Evolutionary conservation across 192 early-diverging fungal species (phyloP), one percentile per base, ranked within the genome.

Genomic region (Pilaira anomala): DNA sequence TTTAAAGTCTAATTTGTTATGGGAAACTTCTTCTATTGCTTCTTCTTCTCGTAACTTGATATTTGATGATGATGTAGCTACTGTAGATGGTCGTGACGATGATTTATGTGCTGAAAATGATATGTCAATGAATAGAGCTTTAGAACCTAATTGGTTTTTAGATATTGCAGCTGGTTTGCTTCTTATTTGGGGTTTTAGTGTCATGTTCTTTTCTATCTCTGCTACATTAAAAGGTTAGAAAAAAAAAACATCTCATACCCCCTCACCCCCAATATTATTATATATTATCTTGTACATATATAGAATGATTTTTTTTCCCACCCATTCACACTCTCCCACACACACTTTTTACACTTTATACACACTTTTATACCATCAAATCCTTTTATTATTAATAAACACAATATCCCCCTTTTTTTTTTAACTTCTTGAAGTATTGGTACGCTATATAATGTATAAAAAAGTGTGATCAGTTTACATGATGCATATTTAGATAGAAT

Each of bases 151-250:
- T 51, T 65, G 66, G 61, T 71, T 62, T 65, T 44, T 82, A 50
- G 77, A 79, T 55, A 63, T 77, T 3, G 62, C 73, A 14, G 75
- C 80, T 3, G 72, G 72, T 28, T 41, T 79, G n/a, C 50, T 82
- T 14, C 58, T 82, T 24, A 60, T 67, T 39, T 82, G 79, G 66
- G 80, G 80, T 8, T 58, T 75, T 12, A 66, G 77, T 56, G 78
- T 82, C 16, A 82, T 82, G 80, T 36, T 77, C 39, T 66, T 79
- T n/a, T 45, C 67, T 0, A 55, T 48, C 9, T 54, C 48, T 22
- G 33, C 44, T 24, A 49, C 60, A 9, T 24, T 68, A 19, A 40
- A 58, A 22, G 56, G 56, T 7, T 39, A 58, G n/a, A n/a, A n/a
- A n/a, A n/a, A n/a, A n/a, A n/a, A n/a, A n/a, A n/a, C n/a, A n/a